Base-by-base conservation (phyloP, 2,329 filamentous ascomycete species). In the Monilinia fructicola region DNA sequence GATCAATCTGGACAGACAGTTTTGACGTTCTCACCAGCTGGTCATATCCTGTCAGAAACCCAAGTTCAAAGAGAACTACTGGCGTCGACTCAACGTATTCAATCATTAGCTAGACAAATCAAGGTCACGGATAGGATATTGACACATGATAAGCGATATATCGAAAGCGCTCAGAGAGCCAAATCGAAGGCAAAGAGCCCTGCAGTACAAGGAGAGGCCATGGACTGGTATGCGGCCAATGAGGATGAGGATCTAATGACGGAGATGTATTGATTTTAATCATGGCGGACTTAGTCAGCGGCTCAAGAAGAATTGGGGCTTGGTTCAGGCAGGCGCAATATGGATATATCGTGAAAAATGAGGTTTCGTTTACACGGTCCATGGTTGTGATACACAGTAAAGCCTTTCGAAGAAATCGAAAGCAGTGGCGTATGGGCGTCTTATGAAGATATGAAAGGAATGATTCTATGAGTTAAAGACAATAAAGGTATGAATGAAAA, bases 141-240 rank as follows among this genome's bases (percentile, higher is more conserved):
- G 11, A 81, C 79, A 55, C 79, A 81, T n/a, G 84, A 81, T 72
- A 83, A 81, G 69, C 84, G 87, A 28, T 88, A 86, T 70, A 77
- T 87, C 6, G 82, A 80, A 61, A 71, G 68, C 44, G 59, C 69
- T 26, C 80, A 85, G 52, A 82, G 83, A 71, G 81, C 83, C 18
- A 73, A 70, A 63, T 38, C 84, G 48, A 82, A 83, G 71, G 80
- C 82, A 35, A 74, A 71, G 68, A 28, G n/a, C 42, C 72, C 35
- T n/a, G 69, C 66, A 38, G 54, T 67, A 38, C 14, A 28, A 46
- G 69, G 50, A 3, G 42, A 52, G 16, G 64, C 67, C 16, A 69
- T 73, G 70, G 73, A 74, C 21, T 75, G 69, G 70, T 68, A 69
- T 56, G 67, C 71, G n/a, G 62, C 44, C 23, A 62, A 65, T n/a